phyloP scores from a whole-genome alignment of 1,284 basidiomycete genomes.

The Marasmius oreades region DNA sequence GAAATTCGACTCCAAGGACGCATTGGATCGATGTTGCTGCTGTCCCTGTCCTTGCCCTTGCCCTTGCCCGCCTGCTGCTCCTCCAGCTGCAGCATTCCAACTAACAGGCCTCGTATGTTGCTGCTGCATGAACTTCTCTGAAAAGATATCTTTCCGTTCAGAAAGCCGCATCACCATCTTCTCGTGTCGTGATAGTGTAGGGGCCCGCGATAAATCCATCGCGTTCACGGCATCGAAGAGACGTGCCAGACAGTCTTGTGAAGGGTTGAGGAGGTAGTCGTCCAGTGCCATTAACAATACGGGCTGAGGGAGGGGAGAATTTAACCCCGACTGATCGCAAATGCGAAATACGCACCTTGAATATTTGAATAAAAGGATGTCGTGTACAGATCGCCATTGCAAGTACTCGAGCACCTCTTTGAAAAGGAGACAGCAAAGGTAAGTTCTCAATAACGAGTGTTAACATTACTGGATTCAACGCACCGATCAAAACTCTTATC shows the following conservation, averaged over 20 bases:
- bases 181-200: conserved; percentile 75
- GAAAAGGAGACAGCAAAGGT: no score
- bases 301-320: conserved; percentile 52
- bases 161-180: conserved; percentile 87
- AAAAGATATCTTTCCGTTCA: conserved; percentile 89
- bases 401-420: conserved; percentile 91
- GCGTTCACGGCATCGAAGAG: conserved; percentile 93
- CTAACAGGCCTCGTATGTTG: conserved; percentile 12
- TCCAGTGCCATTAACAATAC: conserved; percentile 92
- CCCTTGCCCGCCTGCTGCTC: no score
- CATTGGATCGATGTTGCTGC: conserved; percentile 47
- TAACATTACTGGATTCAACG: no score
- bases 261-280: conserved; percentile 89
- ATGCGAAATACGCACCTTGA: conserved; percentile 65
- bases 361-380: conserved; percentile 96
- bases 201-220: conserved; percentile 83
- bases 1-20: conserved; percentile 57
- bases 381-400: conserved; percentile 95
- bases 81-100: conserved; percentile 9
- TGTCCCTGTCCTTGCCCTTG: no score
- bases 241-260: conserved; percentile 82
- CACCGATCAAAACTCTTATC: conserved; percentile 85
- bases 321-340: not conserved
- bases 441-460: no score
- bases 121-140: conserved; percentile 64